A percentile compares a stretch with the other conserved stretches of the same genome.
Conservation (phyloP, 345 rosid genomes). For the Atalantia buxifolia region DNA sequence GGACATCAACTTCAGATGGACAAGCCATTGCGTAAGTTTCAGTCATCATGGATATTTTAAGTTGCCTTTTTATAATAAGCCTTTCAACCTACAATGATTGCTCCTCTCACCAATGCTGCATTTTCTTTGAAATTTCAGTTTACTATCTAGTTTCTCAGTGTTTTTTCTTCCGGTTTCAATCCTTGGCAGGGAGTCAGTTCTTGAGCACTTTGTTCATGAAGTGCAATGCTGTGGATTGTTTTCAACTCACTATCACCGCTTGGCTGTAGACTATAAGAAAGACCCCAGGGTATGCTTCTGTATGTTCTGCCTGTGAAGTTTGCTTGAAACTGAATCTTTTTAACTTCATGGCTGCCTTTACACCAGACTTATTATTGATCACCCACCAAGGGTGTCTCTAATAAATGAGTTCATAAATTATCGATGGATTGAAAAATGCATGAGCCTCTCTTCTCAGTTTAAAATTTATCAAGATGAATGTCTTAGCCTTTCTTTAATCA, state of each 20-base stretch:
- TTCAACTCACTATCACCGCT: conserved; percentile 92
- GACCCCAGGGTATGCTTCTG: conserved; percentile 52
- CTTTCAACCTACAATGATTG: neutral
- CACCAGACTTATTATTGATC: neutral
- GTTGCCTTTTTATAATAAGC: neutral
- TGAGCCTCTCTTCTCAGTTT: neutral
- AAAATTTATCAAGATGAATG: neutral
- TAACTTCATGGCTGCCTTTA: neutral
- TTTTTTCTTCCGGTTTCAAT: neutral
- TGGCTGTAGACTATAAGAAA: conserved; percentile 67
- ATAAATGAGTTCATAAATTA: neutral
- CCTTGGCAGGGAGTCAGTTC: conserved; percentile 71
- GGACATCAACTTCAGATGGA: conserved; percentile 96
- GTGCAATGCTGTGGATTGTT: conserved; percentile 90
- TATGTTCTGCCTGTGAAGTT: neutral
- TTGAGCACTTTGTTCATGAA: conserved; percentile 75
- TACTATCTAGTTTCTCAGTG: neutral
- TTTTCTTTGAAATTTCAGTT: neutral
- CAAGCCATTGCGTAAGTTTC: conserved; percentile 94
- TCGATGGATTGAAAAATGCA: neutral
- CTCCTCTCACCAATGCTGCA: neutral
- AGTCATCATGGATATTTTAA: neutral
- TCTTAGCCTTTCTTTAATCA: neutral
- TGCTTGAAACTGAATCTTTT: neutral
- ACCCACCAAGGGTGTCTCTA: neutral